Percentiles rank a stretch among this genome's conserved stretches.
These are phyloP conservation scores for Rhizoclosmatium sp. DNA, from an alignment of 192 early-diverging fungal genomes.

Conservation along the genomic window DNA sequence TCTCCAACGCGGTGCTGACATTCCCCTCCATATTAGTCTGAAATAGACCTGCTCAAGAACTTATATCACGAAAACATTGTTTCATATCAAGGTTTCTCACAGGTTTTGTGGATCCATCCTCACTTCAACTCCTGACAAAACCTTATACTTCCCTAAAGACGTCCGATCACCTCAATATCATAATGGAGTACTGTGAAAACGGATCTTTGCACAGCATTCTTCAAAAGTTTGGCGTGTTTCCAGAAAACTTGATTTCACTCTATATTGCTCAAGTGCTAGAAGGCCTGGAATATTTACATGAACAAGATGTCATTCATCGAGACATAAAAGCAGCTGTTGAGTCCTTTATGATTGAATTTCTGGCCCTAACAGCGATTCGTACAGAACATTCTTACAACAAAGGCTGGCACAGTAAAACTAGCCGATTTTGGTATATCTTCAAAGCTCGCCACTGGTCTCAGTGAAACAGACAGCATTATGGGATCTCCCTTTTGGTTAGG, in stretches of 20 bases:
- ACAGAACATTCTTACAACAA: slow-evolving; percentile 93
- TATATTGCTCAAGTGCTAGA: slow-evolving; percentile 90
- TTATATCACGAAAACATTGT: slow-evolving; percentile 61
- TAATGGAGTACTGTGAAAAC: slow-evolving; percentile 77
- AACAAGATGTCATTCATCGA: slow-evolving; percentile 85
- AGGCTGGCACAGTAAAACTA: slow-evolving; percentile 92
- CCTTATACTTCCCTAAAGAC: slow-evolving; percentile 28
- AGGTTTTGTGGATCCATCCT: slow-evolving; percentile 12
- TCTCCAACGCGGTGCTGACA: not conserved
- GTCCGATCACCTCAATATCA: slow-evolving; percentile 50
- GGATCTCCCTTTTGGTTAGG: slow-evolving; percentile 60
- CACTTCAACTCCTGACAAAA: not conserved
- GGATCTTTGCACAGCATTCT: slow-evolving; percentile 88
- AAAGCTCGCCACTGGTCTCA: slow-evolving; percentile 66
- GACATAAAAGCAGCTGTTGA: slow-evolving; percentile 87
- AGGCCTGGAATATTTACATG: slow-evolving; percentile 90
- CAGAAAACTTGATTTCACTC: slow-evolving; percentile 85
- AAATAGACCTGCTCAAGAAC: slow-evolving; percentile 60
- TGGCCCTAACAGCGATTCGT: not conserved
- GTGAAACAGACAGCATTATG: slow-evolving; percentile 36
- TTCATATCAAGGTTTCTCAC: slow-evolving; percentile 53
- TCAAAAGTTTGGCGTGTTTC: slow-evolving; percentile 89
- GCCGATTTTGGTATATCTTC: slow-evolving; percentile 96
- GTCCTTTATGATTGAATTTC: not conserved
- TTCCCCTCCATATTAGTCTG: slow-evolving; percentile 39